Evolutionary conservation across 177 flowering plant genomes (phyloP), one percentile per base, ranked within the genome.

Genomic region (Vitis hybrid): DNA sequence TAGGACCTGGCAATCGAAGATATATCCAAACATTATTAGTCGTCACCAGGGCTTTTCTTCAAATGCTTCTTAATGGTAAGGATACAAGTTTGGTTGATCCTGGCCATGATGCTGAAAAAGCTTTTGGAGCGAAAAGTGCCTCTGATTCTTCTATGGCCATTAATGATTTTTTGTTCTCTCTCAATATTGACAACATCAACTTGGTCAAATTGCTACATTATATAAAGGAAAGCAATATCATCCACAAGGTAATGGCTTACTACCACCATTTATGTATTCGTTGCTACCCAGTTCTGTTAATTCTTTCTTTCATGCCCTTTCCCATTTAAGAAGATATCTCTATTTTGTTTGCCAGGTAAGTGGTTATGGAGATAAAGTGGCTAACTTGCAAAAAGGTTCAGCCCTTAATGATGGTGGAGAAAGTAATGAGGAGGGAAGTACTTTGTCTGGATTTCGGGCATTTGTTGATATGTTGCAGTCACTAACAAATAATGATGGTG

Each of bases 1-100:
- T 93, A 81, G 98, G 98, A 73, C 89, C 92, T 73, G 92, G 95
- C 24, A 96, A 96, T 72, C 78, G 97, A 72, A 92, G 98, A 85
- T 87, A 93, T 76, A 87, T 96, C 64, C 99, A 96, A 79, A 92
- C 90, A n/a, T 58, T 96, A 74, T 75, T 92, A 84, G 85, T 92
- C 65, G 80, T 93, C 27, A 75, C 88, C 69, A 82, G 81, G 67
- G 93, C 95, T 66, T 87, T 96, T 75, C 82, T 84, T 16, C 76
- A 79, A 76, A 62, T 76, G 69, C 62, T 93, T 27, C 65, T 48
- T 72, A 71, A 65, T 51, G 77, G 76, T 64, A 80, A 79, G 50
- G 77, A 74, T 74, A 63, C 46, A 30, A 68, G 59, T 57, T 30
- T 52, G 60, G 61, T 24, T 50, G 68, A 65, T 60, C 60, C 76